phyloP scores from a whole-genome alignment of 2,329 filamentous ascomycete genomes.

The Talaromyces piceae region DNA sequence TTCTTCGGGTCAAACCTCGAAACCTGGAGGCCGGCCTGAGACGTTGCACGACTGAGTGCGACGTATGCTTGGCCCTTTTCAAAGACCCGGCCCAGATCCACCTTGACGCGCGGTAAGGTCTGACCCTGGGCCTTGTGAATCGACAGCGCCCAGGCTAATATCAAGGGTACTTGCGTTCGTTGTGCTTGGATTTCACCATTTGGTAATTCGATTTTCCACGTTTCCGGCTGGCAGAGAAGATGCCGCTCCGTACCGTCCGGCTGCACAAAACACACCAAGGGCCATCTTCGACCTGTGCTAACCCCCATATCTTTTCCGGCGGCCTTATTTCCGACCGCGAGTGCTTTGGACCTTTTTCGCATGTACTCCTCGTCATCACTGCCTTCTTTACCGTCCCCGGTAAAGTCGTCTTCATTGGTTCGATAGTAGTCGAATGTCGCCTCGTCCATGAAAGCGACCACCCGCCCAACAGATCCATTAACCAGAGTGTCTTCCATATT shows the following conservation, averaged over 20 bases:
- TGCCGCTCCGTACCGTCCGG: constrained; percentile 68
- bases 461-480: constrained; percentile 86
- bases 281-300: constrained; percentile 56
- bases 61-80: constrained; percentile 98
- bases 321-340: constrained; percentile 42
- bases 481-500: constrained; percentile 92
- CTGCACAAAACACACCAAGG: constrained; percentile 75
- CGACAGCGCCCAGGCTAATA: constrained; percentile 91
- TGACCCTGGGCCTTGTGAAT: constrained; percentile 98
- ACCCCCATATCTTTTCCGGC: too few species aligned
- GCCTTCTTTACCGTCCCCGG: constrained; percentile 42
- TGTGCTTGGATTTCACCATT: constrained; percentile 90
- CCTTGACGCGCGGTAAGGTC: constrained; percentile 86
- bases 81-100: constrained; percentile 85
- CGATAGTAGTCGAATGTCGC: constrained; percentile 53
- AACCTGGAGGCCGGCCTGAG: constrained; percentile 79
- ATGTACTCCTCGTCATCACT: constrained; percentile 35
- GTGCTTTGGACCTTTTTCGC: constrained; percentile 51
- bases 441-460: constrained; percentile 72
- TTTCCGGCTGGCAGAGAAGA: constrained; percentile 76
- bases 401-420: constrained; percentile 50
- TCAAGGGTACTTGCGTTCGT: constrained; percentile 74
- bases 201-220: constrained; percentile 96
- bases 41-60: constrained; percentile 85
- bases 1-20: constrained; percentile 80